phyloP scores from a whole-genome alignment of 2,329 filamentous ascomycete genomes.

The Leptographium flavum region DNA sequence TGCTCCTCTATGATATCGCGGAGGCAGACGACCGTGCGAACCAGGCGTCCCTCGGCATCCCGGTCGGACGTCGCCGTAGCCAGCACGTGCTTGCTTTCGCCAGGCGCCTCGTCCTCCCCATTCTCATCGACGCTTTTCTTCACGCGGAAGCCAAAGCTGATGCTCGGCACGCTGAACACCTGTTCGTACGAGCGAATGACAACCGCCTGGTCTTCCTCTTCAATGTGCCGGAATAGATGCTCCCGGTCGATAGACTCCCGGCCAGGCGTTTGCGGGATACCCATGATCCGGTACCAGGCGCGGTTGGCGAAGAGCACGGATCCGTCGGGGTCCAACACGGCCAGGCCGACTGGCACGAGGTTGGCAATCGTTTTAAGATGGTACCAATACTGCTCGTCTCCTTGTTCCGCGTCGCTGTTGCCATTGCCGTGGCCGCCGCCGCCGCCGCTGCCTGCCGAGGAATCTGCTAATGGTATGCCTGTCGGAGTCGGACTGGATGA shows the following conservation, averaged over 20 bases:
- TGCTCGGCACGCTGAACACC: constrained; percentile 20
- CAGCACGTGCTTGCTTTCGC: constrained; percentile 26
- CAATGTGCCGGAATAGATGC: constrained; percentile 27
- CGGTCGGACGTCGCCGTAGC: constrained; percentile 33
- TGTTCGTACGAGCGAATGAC: constrained; percentile 27
- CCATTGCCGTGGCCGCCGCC: not conserved
- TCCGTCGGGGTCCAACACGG: constrained; percentile 51
- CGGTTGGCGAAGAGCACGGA: constrained; percentile 59
- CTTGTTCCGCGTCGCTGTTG: not conserved
- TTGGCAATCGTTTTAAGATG: constrained; percentile 59
- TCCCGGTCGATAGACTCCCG: constrained; percentile 1
- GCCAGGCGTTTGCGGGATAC: constrained; percentile 19
- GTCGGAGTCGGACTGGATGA: too few relatives aligned
- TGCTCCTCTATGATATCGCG: constrained; percentile 36
- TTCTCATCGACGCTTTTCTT: constrained; percentile 13
- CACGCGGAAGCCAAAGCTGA: constrained; percentile 33
- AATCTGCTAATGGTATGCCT: too few relatives aligned
- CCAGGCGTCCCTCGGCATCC: constrained; percentile 25
- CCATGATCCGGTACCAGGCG: constrained; percentile 43
- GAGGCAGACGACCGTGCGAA: constrained; percentile 32
- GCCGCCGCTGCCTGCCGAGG: not conserved
- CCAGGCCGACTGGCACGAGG: constrained; percentile 61
- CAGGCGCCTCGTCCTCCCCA: not conserved
- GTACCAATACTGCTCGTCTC: constrained; percentile 31
- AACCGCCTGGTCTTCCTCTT: constrained; percentile 29